Evolutionary conservation across 768 basidiomycete species (phyloP), one percentile per base, ranked within the genome.

Genomic region (Mycena maculata): DNA sequence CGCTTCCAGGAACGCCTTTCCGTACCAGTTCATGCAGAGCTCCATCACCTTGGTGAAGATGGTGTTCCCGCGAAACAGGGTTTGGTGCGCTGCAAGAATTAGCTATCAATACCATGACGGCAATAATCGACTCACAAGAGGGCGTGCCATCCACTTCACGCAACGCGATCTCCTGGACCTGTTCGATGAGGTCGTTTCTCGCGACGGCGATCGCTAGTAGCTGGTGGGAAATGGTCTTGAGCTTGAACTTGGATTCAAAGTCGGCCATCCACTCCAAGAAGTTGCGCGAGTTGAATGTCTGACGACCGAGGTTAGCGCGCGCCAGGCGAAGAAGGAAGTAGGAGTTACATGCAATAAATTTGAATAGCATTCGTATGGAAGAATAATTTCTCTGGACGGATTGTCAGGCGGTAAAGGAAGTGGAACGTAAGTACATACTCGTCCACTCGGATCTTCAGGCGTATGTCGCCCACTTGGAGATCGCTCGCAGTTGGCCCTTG

Each of bases 21-120:
- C 94, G 72, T 94, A 92, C 81, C 88, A 89, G n/a, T 83, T 82
- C 88, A 96, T 93, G 71, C 88, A 90, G 7, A 89, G 79, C 72
- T 95, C 94, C 80, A 95, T 87, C 28, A 90, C 88, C 78, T 88
- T 94, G 63, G 90, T 90, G 69, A 90, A 82, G 38, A 81, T 85
- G 12, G 88, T 88, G 70, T 90, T 90, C 39, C 89, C 91, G 58
- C 84, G 86, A 76, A 91, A 93, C 18, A 95, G 79, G 2, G 92
- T 94, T 73, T 88, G 89, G 68, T 91, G 91, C 10, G 92, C 92
- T 94, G 71, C 9, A 39, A 65, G 2, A 31, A 20, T 28, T 62
- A 65, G 48, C 28, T 20, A n/a, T 41, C 53, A 58, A 56, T 33
- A 53, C 8, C 49, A 41, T 27, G 49, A 38, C 64, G 49, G 44